A percentile compares a stretch with the other conserved stretches of the same genome.
Conservation (phyloP, 352 stramenopile species). For the Phytopythium sindhum region DNA sequence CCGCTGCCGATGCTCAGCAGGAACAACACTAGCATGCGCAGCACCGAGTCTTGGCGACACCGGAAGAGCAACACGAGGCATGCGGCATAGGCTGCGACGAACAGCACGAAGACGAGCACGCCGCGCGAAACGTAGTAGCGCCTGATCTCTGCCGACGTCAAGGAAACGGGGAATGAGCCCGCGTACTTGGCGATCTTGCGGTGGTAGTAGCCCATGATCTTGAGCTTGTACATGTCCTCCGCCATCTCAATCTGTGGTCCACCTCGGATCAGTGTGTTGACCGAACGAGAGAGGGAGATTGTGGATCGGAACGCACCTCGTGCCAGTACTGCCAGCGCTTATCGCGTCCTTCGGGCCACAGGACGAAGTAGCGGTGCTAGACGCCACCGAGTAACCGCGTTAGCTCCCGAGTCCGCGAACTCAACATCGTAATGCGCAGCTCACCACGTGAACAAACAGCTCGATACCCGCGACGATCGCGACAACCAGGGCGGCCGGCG, state of each 20-base stretch:
- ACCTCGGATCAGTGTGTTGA: not conserved
- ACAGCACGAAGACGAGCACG: slow-evolving; percentile 39
- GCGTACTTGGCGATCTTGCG: slow-evolving; percentile 78
- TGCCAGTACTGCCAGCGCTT: slow-evolving; percentile 74
- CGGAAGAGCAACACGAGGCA: slow-evolving; percentile 40
- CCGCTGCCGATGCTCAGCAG: slow-evolving; percentile 51
- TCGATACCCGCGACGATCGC: slow-evolving; percentile 63
- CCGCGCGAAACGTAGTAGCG: slow-evolving; percentile 48
- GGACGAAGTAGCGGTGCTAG: slow-evolving; percentile 65
- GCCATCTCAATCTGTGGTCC: slow-evolving; percentile 59
- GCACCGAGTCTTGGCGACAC: slow-evolving; percentile 21
- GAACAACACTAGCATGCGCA: slow-evolving; percentile 55
- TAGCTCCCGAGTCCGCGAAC: not conserved
- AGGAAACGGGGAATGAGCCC: slow-evolving; percentile 44
- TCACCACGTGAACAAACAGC: slow-evolving; percentile 50
- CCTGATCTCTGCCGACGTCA: slow-evolving; percentile 46
- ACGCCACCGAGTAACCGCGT: not conserved
- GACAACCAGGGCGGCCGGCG: not conserved
- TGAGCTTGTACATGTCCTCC: slow-evolving; percentile 69
- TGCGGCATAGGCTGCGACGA: slow-evolving; percentile 34
- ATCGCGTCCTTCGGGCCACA: slow-evolving; percentile 66
- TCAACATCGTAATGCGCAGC: slow-evolving; percentile 40
- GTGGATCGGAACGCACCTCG: slow-evolving; percentile 28
- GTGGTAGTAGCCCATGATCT: slow-evolving; percentile 83
- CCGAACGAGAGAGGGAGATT: not conserved